Evolutionary conservation across 305 asterid species (phyloP).

Genomic region (Fraxinus dipetala): DNA sequence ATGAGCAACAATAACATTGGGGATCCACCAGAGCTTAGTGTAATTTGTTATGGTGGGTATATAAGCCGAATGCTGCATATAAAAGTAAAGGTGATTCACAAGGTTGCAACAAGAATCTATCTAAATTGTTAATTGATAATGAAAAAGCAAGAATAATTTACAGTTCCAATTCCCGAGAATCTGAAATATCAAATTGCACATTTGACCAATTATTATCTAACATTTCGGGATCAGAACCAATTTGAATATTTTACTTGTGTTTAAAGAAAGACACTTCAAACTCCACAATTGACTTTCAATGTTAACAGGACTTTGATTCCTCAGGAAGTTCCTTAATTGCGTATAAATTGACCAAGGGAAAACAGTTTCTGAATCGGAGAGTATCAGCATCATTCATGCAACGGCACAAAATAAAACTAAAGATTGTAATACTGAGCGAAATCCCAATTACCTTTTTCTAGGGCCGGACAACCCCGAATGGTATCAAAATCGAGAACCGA

Average conservation of each 20-base stretch:
- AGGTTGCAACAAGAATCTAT: not conserved
- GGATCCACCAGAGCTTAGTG: slow-evolving; percentile 98
- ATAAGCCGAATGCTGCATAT: slow-evolving; percentile 65
- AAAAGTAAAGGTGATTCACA: slow-evolving; percentile 22
- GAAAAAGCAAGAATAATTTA: slow-evolving; percentile 6
- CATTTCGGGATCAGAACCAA: slow-evolving; percentile 1
- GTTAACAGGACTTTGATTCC: not conserved
- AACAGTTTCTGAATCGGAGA: slow-evolving; percentile 13
- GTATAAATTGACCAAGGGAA: not conserved
- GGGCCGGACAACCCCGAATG: not conserved
- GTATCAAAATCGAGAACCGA: no score
- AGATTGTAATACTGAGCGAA: not conserved
- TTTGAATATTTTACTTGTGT: slow-evolving; percentile 10
- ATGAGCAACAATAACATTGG: slow-evolving; percentile 93
- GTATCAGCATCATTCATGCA: slow-evolving; percentile 8
- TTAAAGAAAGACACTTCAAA: not conserved
- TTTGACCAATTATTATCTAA: slow-evolving; percentile 1
- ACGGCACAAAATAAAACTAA: not conserved
- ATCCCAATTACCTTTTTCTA: not conserved
- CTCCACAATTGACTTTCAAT: not conserved
- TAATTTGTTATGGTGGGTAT: slow-evolving; percentile 91
- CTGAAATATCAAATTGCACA: not conserved
- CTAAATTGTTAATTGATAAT: not conserved
- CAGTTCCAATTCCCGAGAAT: slow-evolving; percentile 3
- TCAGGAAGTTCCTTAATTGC: not conserved